Evolutionary conservation across 2,329 filamentous ascomycete species (phyloP).

Genomic region (Cordyceps cateniannulata): DNA sequence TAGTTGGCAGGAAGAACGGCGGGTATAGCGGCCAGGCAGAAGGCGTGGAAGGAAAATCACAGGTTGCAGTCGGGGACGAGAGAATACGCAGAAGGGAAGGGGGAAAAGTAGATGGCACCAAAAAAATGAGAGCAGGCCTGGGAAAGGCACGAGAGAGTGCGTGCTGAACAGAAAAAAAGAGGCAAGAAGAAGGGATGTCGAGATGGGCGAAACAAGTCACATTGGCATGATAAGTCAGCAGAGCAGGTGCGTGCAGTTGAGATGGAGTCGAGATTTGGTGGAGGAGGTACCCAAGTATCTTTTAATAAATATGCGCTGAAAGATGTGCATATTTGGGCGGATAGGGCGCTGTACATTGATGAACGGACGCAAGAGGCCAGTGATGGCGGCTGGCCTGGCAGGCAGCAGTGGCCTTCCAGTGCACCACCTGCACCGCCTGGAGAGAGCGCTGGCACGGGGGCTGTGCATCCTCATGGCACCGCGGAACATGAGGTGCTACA

Average conservation of each 20-base stretch:
- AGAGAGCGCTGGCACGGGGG: neutral
- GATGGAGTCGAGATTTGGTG: neutral
- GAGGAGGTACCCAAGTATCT: neutral
- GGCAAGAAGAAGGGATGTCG: conserved; percentile 1
- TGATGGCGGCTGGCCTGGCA: neutral
- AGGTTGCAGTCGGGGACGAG: neutral
- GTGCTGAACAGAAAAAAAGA: neutral
- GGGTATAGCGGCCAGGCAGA: neutral
- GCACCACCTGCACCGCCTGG: neutral
- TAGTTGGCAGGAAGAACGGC: neutral
- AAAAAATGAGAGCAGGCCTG: conserved; percentile 9
- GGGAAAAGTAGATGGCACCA: neutral
- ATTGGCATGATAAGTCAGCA: conserved; percentile 14
- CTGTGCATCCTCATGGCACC: neutral
- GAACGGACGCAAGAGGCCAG: neutral
- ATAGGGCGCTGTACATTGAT: neutral
- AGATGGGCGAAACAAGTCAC: conserved; percentile 6
- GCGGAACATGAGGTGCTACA: neutral
- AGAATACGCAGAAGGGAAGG: neutral
- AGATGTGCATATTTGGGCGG: neutral
- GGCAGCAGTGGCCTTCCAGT: neutral
- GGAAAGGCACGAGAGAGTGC: conserved; percentile 4
- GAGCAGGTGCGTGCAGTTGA: neutral
- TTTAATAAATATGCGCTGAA: neutral
- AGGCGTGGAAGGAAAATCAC: neutral